phyloP scores from a whole-genome alignment of 2,329 filamentous ascomycete genomes.

The Exophiala bonariae region DNA sequence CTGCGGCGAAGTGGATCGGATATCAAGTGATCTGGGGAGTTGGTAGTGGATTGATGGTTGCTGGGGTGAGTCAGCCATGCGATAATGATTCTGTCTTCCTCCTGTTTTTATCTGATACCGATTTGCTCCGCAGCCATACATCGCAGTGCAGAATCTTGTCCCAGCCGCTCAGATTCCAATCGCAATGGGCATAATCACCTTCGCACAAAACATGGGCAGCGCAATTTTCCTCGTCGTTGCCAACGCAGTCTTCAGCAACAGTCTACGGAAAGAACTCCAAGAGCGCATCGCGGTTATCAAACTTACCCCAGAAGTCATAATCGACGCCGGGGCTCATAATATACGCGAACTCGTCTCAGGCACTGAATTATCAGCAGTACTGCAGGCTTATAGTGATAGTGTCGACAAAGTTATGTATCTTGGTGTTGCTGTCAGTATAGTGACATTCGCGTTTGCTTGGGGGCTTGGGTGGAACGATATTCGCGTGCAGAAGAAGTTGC shows the following conservation, averaged over 20 bases:
- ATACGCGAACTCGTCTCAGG: conserved; percentile 30
- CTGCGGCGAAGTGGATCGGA: conserved; percentile 31
- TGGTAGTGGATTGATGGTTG: conserved; percentile 10
- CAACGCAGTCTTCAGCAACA: conserved; percentile 32
- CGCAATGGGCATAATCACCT: conserved; percentile 33
- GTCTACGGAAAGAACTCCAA: conserved; percentile 25
- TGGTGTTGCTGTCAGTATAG: conserved; percentile 27
- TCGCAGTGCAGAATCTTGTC: conserved; percentile 32
- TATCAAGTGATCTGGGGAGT: conserved; percentile 34
- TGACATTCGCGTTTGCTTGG: conserved; percentile 27
- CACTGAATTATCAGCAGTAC: conserved; percentile 26
- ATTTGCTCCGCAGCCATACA: conserved; percentile 30
- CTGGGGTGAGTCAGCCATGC: background rate
- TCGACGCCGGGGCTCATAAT: conserved; percentile 27
- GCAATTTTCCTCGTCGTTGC: conserved; percentile 34
- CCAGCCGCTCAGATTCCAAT: conserved; percentile 27
- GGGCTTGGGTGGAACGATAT: conserved; percentile 35
- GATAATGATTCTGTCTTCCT: too few relatives aligned
- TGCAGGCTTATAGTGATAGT: conserved; percentile 31
- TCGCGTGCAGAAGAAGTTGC: conserved; percentile 27
- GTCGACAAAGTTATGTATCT: conserved; percentile 34
- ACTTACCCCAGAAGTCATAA: conserved; percentile 26
- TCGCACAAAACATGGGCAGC: conserved; percentile 35
- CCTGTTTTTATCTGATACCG: too few relatives aligned
- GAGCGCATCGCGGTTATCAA: conserved; percentile 17